Evolutionary conservation across 2,329 filamentous ascomycete genomes (phyloP).

Genomic region (Colletotrichum karsti): DNA sequence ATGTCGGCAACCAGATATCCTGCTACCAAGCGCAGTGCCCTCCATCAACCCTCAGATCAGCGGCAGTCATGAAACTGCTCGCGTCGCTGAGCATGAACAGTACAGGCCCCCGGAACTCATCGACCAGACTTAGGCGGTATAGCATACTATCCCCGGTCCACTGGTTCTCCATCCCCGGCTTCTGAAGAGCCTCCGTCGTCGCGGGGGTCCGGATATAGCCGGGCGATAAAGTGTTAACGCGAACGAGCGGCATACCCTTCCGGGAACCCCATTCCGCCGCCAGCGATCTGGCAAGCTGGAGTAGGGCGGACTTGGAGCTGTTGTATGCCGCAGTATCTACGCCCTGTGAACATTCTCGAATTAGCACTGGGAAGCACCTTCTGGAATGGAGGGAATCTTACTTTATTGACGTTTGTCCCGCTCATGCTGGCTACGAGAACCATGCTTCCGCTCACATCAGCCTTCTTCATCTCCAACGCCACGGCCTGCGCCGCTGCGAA

Average conservation of each 20-base stretch:
- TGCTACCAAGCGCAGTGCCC: conserved; percentile 43
- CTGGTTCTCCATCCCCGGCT: conserved; percentile 39
- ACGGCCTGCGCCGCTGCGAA: conserved; percentile 55
- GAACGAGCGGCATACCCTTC: conserved; percentile 48
- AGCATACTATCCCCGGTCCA: conserved; percentile 42
- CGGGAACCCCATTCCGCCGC: conserved; percentile 61
- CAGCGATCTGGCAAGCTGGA: conserved; percentile 58
- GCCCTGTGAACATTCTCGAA: conserved; percentile 33
- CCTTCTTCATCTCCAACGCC: conserved; percentile 53
- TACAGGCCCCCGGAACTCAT: conserved; percentile 45
- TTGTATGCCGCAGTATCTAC: conserved; percentile 58
- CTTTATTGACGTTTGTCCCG: conserved; percentile 35
- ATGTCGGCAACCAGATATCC: too few species aligned
- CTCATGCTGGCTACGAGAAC: conserved; percentile 60
- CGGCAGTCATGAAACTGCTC: conserved; percentile 47
- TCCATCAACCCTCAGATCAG: conserved; percentile 48
- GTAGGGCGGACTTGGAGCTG: conserved; percentile 61
- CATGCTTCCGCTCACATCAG: conserved; percentile 51
- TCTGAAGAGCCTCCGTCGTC: conserved; percentile 37
- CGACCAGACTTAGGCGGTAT: conserved; percentile 37
- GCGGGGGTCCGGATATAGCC: conserved; percentile 59
- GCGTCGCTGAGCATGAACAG: conserved; percentile 45
- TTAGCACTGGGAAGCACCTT: background rate
- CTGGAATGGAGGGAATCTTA: background rate
- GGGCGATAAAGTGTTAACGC: conserved; percentile 62